Evolutionary conservation across 1,284 basidiomycete species (phyloP).

Genomic region (Bjerkandera adusta): DNA sequence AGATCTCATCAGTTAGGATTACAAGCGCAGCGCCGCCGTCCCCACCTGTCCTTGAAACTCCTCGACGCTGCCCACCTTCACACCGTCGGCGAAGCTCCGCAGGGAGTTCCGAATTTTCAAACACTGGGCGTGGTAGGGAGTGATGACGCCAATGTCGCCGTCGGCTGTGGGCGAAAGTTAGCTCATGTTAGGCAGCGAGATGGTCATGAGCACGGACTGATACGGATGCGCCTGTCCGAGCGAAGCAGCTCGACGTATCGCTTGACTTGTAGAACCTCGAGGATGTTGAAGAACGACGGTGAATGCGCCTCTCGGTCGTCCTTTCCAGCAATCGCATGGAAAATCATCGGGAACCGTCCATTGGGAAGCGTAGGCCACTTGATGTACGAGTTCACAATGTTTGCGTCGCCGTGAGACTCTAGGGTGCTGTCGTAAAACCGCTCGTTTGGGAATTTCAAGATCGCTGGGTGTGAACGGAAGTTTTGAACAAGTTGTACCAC

Average conservation of each 20-base stretch:
- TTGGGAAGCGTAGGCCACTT: slow-evolving; percentile 31
- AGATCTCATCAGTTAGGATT: neutral
- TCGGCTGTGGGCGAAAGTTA: slow-evolving; percentile 26
- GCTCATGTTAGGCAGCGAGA: neutral
- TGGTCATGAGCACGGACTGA: slow-evolving; percentile 25
- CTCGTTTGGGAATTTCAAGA: slow-evolving; percentile 55
- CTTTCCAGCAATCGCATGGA: slow-evolving; percentile 40
- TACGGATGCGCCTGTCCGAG: slow-evolving; percentile 25
- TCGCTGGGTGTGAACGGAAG: slow-evolving; percentile 53
- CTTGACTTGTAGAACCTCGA: slow-evolving; percentile 40
- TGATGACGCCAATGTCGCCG: slow-evolving; percentile 50
- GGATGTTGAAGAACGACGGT: slow-evolving; percentile 44
- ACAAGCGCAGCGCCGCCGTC: neutral
- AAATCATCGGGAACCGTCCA: slow-evolving; percentile 41
- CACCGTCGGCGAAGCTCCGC: slow-evolving; percentile 29
- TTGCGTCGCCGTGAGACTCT: slow-evolving; percentile 36
- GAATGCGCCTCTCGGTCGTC: slow-evolving; percentile 39
- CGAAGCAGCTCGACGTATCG: slow-evolving; percentile 34
- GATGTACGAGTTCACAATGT: slow-evolving; percentile 32
- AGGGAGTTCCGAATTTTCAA: slow-evolving; percentile 41
- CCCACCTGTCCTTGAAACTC: slow-evolving; percentile 62
- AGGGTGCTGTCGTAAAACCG: slow-evolving; percentile 51
- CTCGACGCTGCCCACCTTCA: slow-evolving; percentile 58
- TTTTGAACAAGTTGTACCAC: slow-evolving; percentile 51
- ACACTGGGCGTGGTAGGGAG: slow-evolving; percentile 55